Evolutionary conservation across 495 filamentous ascomycete species (phyloP), one percentile per base, ranked within the genome.

Genomic region (Trichoderma reesei): DNA sequence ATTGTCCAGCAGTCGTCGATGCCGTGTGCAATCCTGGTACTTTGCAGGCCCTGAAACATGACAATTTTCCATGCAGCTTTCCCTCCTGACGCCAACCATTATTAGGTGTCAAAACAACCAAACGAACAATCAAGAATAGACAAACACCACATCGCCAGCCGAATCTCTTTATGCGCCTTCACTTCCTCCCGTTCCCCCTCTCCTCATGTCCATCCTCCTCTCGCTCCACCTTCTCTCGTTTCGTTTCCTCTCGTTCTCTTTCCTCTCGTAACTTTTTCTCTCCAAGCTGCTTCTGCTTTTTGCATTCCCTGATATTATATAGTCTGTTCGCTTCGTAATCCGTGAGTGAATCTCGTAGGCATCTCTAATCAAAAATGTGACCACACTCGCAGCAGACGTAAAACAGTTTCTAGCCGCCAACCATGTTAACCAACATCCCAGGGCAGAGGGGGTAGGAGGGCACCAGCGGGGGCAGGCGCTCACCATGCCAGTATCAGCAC

Each of bases 401-500:
- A 76, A 96, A 98, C 13, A 98, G 84, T 92, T 92, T 96, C 92
- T 98, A 66, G 46, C 63, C 41, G 65, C 42, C 14, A 33, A 37
- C 13, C 60, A 41, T 14, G 5, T 66, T 79, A 65, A 79, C 71
- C 66, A 61, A 46, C 16, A 31, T 11, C 60, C 5, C 44, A 39
- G 10, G 9, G 31, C 44, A 51, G 63, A 61, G 13, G 41, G 41
- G n/a, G 41, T 16, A 44, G 41, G 13, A 11, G 13, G 10, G 41
- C 14, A 48, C 8, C 16, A 18, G 16, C 11, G 20, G 66, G 59
- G 5, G 37, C 26, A 60, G 51, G 11, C 51, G 72, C 88, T 83
- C 72, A 98, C 94, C 94, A 98, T 98, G 75, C 95, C 95, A 9
- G 95, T 98, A 74, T 97, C 92, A 14, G 91, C 89, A 61, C 88